Conservation (phyloP, 257 asterid genomes). For the Handroanthus guayacan region DNA sequence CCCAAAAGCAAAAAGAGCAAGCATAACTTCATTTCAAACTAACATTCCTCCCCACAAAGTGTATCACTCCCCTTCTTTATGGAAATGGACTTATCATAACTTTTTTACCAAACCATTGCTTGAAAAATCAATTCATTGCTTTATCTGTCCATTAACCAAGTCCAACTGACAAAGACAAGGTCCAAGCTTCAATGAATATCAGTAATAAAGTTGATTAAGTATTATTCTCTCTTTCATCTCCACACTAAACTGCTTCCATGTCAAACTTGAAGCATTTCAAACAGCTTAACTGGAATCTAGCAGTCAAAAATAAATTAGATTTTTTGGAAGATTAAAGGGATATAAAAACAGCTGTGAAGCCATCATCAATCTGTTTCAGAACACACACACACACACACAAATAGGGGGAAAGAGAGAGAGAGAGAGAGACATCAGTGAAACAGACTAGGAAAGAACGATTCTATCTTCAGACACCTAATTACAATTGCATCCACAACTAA, state of each 20-base stretch:
- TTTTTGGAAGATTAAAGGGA: not conserved
- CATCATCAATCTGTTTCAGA: conserved; percentile 1
- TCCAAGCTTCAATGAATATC: not conserved
- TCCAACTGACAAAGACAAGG: conserved; percentile 1
- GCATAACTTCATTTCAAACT: not conserved
- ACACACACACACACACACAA: not conserved
- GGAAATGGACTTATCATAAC: not conserved
- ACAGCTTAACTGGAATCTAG: not conserved
- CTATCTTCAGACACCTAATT: not conserved
- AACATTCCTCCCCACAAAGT: not conserved
- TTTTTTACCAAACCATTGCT: not conserved
- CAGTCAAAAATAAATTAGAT: not conserved
- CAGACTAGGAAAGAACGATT: not conserved
- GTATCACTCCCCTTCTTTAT: not conserved
- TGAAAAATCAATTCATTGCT: no score
- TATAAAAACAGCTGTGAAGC: not conserved
- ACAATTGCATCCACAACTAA: not conserved
- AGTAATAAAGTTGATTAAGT: not conserved
- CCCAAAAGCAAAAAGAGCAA: conserved; percentile 1
- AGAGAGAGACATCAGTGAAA: not conserved
- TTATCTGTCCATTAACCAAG: not conserved
- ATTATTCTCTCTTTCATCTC: not conserved
- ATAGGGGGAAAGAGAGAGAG: no score
- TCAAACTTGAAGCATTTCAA: not conserved
- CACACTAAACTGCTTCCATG: not conserved